Base-by-base conservation (phyloP, 1,284 basidiomycete genomes). In the Athelia psychrophila region DNA sequence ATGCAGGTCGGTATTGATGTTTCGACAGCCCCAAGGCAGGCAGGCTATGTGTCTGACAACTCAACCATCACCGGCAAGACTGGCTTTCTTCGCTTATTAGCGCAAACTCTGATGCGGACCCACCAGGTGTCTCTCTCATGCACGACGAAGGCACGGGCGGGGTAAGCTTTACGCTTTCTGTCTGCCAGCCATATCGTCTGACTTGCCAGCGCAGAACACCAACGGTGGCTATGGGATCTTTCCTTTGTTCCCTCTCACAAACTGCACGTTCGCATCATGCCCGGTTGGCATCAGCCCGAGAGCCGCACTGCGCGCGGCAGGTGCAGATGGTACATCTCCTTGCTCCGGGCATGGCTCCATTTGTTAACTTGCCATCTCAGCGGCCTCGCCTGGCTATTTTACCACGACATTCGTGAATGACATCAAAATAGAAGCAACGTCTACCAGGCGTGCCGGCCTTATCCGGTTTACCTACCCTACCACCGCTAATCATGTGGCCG, bases 61-160 rank as follows among this genome's bases (percentile, higher is more conserved):
- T n/a, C n/a, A n/a, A n/a, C n/a, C n/a, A n/a, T n/a, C n/a, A n/a
- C n/a, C n/a, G n/a, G n/a, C n/a, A n/a, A 12, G 33, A 35, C 12
- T 35, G n/a, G n/a, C 12, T 35, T 12, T 35, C 33, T 35, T 35
- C 33, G 33, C 10, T 35, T n/a, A n/a, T 35, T n/a, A 10, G n/a
- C 33, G 33, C 33, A n/a, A 35, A n/a, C n/a, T n/a, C 33, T n/a
- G 30, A 22, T 50, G 48, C 53, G 54, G 33, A 53, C 51, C 25
- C 52, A 18, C 38, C 51, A 55, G 70, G 72, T 1, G 76, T 80
- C 24, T 78, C 76, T 10, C 64, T 78, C 23, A 74, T 78, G 70
- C 77, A 80, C 50, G 77, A 80, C 54, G 77, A 79, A 60, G 78
- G 78, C 2, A 79, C 77, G 0, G 77, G 77, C n/a, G n/a, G n/a